These are phyloP conservation scores for Phytophthora sojae DNA, from an alignment of 352 stramenopile genomes.

Conservation along the genomic window DNA sequence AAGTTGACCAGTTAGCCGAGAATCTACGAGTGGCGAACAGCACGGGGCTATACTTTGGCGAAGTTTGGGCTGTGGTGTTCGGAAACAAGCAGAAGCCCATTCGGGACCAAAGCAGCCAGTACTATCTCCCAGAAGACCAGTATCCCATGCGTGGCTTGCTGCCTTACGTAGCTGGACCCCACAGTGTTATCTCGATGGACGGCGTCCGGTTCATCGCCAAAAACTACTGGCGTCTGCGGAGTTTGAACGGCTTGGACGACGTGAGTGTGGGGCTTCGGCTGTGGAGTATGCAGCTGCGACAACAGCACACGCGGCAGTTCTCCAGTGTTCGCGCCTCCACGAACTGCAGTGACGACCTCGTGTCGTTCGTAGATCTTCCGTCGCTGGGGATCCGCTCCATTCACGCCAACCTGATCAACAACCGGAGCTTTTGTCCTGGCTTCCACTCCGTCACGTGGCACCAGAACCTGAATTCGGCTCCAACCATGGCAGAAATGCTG, in stretches of 20 bases:
- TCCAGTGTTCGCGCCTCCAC: constrained; percentile 17
- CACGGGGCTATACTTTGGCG: constrained; percentile 19
- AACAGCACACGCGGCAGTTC: constrained; percentile 20
- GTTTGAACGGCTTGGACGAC: constrained; percentile 54
- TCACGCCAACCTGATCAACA: constrained; percentile 46
- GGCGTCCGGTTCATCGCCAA: constrained; percentile 48
- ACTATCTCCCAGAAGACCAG: not conserved
- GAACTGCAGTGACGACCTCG: constrained; percentile 40
- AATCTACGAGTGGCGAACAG: not conserved
- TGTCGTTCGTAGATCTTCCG: constrained; percentile 63
- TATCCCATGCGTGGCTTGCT: constrained; percentile 37
- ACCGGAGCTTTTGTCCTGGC: constrained; percentile 21
- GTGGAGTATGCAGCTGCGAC: constrained; percentile 50
- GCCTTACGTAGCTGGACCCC: constrained; percentile 41
- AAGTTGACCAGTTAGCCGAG: constrained; percentile 17
- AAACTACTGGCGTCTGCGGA: constrained; percentile 35
- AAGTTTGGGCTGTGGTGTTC: not conserved
- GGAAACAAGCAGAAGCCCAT: constrained; percentile 9
- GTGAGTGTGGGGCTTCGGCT: constrained; percentile 64
- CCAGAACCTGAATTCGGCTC: not conserved
- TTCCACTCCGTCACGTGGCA: constrained; percentile 26
- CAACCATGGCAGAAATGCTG: constrained; percentile 17
- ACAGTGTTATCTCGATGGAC: constrained; percentile 56
- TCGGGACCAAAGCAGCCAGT: constrained; percentile 12
- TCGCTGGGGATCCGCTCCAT: constrained; percentile 52